Base-by-base conservation (phyloP, 208 protist genomes). In the Leishmania mexicana region DNA sequence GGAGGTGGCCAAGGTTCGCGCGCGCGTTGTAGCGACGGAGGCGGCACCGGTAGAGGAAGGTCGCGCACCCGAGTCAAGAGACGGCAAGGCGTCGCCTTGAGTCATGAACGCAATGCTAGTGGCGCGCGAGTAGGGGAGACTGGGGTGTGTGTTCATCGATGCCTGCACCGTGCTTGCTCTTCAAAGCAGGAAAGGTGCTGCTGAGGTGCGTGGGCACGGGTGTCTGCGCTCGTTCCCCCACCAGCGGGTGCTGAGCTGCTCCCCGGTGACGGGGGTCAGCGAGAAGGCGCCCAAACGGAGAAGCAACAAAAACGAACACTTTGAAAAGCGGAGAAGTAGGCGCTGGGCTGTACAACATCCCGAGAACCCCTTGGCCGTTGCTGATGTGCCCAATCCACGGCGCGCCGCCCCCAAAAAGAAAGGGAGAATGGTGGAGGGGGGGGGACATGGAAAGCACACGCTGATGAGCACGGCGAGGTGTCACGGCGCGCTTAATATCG, bases 1-100 rank as follows among this genome's bases (percentile, higher is more conserved):
- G 7, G 87, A 89, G 35, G 28, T 72, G 47, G 78, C 72, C 24
- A 70, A 64, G 60, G 58, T 68, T 54, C 76, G 42, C 15, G 49
- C 11, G 10, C 65, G 57, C 58, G 58, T 71, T 31, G 42, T 28
- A 15, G 58, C n/a, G 38, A 62, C 21, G 11, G 40, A 78, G 47
- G 70, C 28, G 2, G n/a, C 49, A 60, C 28, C 17, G 45, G 72
- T 24, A 15, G 49, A 76, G 13, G 72, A 58, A 42, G 13, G 68
- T 53, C 1, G 24, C 38, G 21, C 0, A 21, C 19, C 17, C 10
- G 68, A 73, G 68, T 21, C 40, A 35, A 24, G 3, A 51, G 68
- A 51, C 17, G n/a, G 28, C 42, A 42, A 24, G 68, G 24, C 21
- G 17, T 15, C 17, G 21, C 42, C 42, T 49, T 51, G 42, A 51